Conservation (phyloP, 345 rosid genomes). For the Citrus australasica region DNA sequence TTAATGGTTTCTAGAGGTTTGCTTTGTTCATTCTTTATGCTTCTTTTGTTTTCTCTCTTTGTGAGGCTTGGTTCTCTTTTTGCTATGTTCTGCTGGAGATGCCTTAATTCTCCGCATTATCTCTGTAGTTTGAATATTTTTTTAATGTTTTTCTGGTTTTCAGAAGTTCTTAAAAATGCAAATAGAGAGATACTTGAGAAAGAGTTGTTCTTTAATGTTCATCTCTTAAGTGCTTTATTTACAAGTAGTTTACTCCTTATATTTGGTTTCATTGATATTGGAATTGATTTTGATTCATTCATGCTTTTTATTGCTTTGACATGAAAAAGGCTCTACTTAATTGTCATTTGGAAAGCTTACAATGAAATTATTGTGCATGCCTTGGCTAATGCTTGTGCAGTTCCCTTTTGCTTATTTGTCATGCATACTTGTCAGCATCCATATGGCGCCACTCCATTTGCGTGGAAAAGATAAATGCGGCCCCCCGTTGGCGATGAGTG, state of each 20-base stretch:
- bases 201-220: conserved; percentile 8
- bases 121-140: conserved; percentile 1
- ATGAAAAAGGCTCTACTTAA: not conserved
- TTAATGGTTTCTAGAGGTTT: not conserved
- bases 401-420: conserved; percentile 17
- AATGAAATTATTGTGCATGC: conserved; percentile 17
- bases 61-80: conserved; percentile 3
- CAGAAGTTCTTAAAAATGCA: not conserved
- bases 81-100: conserved; percentile 4
- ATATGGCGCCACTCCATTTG: not conserved
- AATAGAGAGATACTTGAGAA: conserved; percentile 1
- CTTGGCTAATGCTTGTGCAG: conserved; percentile 19
- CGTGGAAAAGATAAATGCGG: not conserved
- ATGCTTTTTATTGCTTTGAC: not conserved
- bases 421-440: not conserved
- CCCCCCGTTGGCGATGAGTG: not conserved
- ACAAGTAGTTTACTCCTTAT: not conserved
- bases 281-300: not conserved
- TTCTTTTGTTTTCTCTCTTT: conserved; percentile 1
- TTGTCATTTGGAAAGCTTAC: not conserved
- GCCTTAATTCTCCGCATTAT: not conserved
- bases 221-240: not conserved
- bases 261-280: not conserved
- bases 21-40: conserved; percentile 9
- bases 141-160: not conserved